Evolutionary conservation across 345 rosid species (phyloP).

Genomic region (Populus nigra): DNA sequence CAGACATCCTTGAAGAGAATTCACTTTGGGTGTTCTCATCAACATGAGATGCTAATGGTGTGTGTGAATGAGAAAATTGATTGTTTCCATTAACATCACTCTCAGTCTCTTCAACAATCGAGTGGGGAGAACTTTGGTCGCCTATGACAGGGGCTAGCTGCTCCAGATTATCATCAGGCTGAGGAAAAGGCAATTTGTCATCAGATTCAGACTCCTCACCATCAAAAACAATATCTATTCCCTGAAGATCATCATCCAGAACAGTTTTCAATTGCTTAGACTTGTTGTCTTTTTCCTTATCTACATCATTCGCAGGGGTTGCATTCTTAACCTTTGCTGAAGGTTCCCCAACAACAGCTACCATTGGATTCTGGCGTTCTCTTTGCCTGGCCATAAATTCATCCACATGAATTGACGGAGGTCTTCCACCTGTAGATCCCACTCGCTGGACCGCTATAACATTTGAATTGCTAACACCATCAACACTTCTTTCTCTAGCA

Average conservation of each 20-base stretch:
- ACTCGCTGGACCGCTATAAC: constrained; percentile 72
- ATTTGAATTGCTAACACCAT: constrained; percentile 67
- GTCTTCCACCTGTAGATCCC: constrained; percentile 92
- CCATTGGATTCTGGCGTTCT: constrained; percentile 72
- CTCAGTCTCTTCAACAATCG: constrained; percentile 92
- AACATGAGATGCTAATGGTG: constrained; percentile 61
- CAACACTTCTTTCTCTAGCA: constrained; percentile 90
- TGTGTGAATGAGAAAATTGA: constrained; percentile 65
- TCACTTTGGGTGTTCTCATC: constrained; percentile 83
- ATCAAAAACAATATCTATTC: constrained; percentile 91
- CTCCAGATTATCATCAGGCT: constrained; percentile 80
- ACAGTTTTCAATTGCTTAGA: constrained; percentile 78
- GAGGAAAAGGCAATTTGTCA: constrained; percentile 85
- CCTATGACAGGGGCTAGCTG: constrained; percentile 66
- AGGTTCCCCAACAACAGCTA: constrained; percentile 68
- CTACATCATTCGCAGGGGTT: constrained; percentile 41
- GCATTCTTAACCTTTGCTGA: constrained; percentile 50
- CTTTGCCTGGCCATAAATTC: constrained; percentile 98
- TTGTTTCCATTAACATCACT: constrained; percentile 68
- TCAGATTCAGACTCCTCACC: constrained; percentile 91
- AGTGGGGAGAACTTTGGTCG: constrained; percentile 81
- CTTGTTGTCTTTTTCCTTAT: constrained; percentile 53
- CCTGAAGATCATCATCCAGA: constrained; percentile 92
- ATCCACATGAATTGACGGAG: constrained; percentile 99
- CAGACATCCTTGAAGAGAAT: constrained; percentile 88